phyloP scores from a whole-genome alignment of 352 stramenopile genomes.

The Pythium rishiriense region DNA sequence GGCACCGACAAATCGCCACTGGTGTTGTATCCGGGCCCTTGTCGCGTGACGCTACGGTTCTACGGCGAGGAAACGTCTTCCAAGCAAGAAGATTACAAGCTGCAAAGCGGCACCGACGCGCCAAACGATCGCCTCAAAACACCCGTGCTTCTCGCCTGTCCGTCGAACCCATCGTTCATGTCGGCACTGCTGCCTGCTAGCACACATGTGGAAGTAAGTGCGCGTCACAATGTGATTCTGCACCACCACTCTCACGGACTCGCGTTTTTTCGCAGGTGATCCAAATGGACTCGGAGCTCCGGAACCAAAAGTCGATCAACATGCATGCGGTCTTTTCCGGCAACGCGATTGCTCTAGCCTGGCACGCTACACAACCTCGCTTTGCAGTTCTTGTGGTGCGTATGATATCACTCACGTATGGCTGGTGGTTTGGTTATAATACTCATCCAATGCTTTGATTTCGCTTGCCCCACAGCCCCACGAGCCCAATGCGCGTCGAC shows the following conservation, averaged over 20 bases:
- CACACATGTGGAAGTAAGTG: constrained; percentile 58
- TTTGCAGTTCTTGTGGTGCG: constrained; percentile 61
- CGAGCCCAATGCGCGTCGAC: constrained; percentile 45
- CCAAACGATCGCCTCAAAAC: constrained; percentile 42
- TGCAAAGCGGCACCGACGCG: constrained; percentile 47
- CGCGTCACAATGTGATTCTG: no score
- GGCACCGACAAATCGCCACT: constrained; percentile 42
- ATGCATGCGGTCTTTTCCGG: constrained; percentile 59
- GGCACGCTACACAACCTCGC: constrained; percentile 47
- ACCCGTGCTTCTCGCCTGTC: constrained; percentile 39
- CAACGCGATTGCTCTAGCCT: constrained; percentile 63
- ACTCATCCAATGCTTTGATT: no score
- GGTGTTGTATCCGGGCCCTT: constrained; percentile 44
- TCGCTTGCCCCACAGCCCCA: constrained; percentile 41
- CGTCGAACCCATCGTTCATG: constrained; percentile 37
- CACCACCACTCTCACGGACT: no score
- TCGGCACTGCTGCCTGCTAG: constrained; percentile 48
- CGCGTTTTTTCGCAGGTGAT: no score
- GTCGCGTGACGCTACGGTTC: constrained; percentile 42
- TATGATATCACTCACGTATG: not conserved
- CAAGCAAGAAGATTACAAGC: constrained; percentile 56
- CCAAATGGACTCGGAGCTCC: constrained; percentile 65
- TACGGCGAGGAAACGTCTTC: constrained; percentile 52
- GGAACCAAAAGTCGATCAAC: constrained; percentile 63
- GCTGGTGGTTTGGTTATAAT: not conserved